Base-by-base conservation (phyloP, 1,284 basidiomycete genomes). In the Cryptococcus floricola region DNA sequence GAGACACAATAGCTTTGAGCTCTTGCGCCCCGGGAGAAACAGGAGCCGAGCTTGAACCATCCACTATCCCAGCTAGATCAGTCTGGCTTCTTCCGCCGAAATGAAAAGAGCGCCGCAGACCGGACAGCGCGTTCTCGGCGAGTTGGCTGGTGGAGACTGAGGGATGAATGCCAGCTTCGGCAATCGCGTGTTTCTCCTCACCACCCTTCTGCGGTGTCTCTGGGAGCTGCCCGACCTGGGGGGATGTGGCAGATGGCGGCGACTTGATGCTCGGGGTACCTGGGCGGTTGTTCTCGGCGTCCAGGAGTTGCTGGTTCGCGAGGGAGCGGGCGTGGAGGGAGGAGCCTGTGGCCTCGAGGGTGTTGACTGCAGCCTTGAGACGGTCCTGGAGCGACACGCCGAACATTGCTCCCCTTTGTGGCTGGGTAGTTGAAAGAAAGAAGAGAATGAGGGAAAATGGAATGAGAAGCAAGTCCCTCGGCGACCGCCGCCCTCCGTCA, bases 301-400 rank as follows among this genome's bases (percentile, higher is more conserved):
- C 31, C 31, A 34, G 10, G 18, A 49, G 56, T 23, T 65, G 56
- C 14, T 59, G 57, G 34, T 62, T 63, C 25, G 60, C 59, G 14
- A 68, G 42, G 10, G 70, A 69, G 14, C 66, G 61, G 34, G 64
- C 62, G 54, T 74, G 72, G 6, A 74, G 66, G 31, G 58, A 56
- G 12, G 67, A 57, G 16, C 70, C 70, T 12, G 69, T 69, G 18
- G 66, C 64, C 55, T 75, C 73, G 46, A 75, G 60, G 48, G 63
- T 57, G 31, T 69, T 74, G 41, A 73, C 73, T 10, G 69, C 69
- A 10, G 71, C 72, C 55, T 74, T 74, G 46, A 75, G 66, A 34
- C 72, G 61, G 57, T 75, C 74, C 27, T 66, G 63, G 27, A 74
- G 64, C 50, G 59, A 62, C 48, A 62, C 55, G 10, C 50, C 63